Evolutionary conservation across 768 basidiomycete species (phyloP), one percentile per base, ranked within the genome.

Genomic region (Rhodotorula paludigena): DNA sequence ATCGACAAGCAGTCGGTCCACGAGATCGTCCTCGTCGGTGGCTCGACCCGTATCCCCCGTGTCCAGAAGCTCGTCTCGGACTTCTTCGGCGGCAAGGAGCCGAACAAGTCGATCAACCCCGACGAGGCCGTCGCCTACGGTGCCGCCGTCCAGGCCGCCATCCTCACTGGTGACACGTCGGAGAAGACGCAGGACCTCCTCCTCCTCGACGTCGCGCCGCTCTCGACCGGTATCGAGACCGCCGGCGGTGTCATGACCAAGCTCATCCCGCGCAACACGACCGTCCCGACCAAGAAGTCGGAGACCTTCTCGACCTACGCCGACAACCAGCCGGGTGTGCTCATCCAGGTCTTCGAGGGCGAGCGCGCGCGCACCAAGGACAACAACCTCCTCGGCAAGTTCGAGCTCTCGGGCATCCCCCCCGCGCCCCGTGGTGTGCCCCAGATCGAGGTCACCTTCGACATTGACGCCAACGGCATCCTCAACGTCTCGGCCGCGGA

Each of bases 201-300:
- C 57, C 87, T 98, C 65, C 89, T 97, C 76, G 94, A 98, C 79
- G 93, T 98, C 66, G 82, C 89, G 64, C 93, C 88, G 66, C 81
- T 92, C 57, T 92, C 90, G 60, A 85, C 87, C 68, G 92, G 92
- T 86, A 96, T 98, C 77, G 94, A 97, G 83, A 97, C 94, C 45
- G 92, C 92, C 72, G 94, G 93, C 80, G 94, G 94, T 85, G 93
- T 97, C 78, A 93, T 98, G 90, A 97, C 94, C 36, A 85, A 92
- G 54, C 87, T 98, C 78, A 97, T 97, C 44, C 71, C 71, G 59
- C 71, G 75, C 88, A 97, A 98, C 84, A 98, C 94, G 72, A 96
- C 92, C 57, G 90, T 98, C 73, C 94, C 94, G 35, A 96, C 93
- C 75, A 96, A 94, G 83, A 97, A 96, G 83, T 92, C 93, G 14